Base-by-base conservation (phyloP, 1,284 basidiomycete genomes). In the Veloboletus limbatus region DNA sequence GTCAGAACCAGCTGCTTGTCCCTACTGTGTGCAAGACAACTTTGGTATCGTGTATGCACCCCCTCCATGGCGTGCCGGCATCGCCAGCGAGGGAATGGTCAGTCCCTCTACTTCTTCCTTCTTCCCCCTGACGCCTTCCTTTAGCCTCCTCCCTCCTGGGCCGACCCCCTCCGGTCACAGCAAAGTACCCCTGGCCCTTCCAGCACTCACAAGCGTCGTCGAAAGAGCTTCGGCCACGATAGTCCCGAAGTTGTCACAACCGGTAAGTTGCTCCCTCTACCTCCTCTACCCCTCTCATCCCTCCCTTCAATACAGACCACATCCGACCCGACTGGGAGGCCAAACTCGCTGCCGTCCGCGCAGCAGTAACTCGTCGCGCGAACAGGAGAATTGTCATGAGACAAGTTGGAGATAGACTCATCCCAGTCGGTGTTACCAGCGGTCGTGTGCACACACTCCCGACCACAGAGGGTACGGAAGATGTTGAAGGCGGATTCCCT, bases 321-420 rank as follows among this genome's bases (percentile, higher is more conserved):
- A 92, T 97, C 51, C 85, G 92, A 47, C 93, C 92, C 2, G 92
- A 97, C 68, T 97, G 94, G 93, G 92, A 97, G 71, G 78, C 82
- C 27, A 96, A 97, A 68, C 71, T 96, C 32, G 90, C 93, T 51
- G 83, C 89, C 40, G 87, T 97, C 46, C 83, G 88, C 54, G 89
- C 93, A 45, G 84, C 90, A 38, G 92, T 93, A 30, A 81, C 88
- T 30, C 80, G 95, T 51, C 81, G 93, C 38, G 96, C 97, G 14
- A 96, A 97, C 61, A 79, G 96, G 56, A 79, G 97, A 28, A 97
- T 99, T 62, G 90, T 99, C 46, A 98, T 99, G 93, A 85, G 97
- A 36, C 94, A 98, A 67, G 93, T 98, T 18, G 97, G 97, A 36
- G 97, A 98, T 66, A 81, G 94, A 14, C 83, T 99, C 36, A 91